These are phyloP conservation scores for Lachnum nothofagi DNA, from an alignment of 2,329 filamentous ascomycete genomes.

Conservation along the genomic window DNA sequence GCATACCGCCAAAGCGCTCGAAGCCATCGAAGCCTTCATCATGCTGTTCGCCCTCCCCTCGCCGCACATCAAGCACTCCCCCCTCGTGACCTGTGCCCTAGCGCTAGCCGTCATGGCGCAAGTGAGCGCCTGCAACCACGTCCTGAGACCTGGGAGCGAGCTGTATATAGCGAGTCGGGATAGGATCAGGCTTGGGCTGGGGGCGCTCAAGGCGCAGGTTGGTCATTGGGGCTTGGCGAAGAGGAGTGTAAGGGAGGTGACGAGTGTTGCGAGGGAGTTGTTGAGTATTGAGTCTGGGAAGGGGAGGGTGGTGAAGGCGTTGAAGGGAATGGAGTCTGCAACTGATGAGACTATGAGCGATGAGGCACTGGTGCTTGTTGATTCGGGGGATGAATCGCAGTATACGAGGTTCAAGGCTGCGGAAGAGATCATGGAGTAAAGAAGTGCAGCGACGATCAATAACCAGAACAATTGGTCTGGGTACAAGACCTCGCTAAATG, in stretches of 20 bases:
- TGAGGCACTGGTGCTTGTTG: background rate
- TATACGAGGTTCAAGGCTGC: too few relatives aligned
- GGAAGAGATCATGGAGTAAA: too few relatives aligned
- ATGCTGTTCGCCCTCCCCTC: conserved; percentile 49
- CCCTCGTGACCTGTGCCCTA: conserved; percentile 52
- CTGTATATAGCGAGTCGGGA: conserved; percentile 42
- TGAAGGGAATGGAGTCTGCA: background rate
- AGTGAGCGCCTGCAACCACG: conserved; percentile 53
- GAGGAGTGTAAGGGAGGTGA: conserved; percentile 51
- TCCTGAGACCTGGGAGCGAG: conserved; percentile 32
- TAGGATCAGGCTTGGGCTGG: conserved; percentile 53
- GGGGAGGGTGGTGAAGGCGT: background rate
- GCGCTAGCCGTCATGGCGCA: conserved; percentile 53
- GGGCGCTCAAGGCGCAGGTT: conserved; percentile 50
- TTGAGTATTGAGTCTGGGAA: background rate
- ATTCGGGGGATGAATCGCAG: too few relatives aligned
- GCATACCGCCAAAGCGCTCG: conserved; percentile 55
- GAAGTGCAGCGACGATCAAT: too few relatives aligned
- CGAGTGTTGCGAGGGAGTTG: conserved; percentile 51
- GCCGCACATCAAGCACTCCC: conserved; percentile 49
- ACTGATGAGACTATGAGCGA: background rate
- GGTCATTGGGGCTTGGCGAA: conserved; percentile 53
- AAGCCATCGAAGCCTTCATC: conserved; percentile 53
- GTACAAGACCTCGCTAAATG: too few relatives aligned
- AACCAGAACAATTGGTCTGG: too few relatives aligned